A percentile compares a stretch with the other conserved stretches of the same genome.
phyloP scores from a whole-genome alignment of 306 rosid species.

The Quercus wislizeni region DNA sequence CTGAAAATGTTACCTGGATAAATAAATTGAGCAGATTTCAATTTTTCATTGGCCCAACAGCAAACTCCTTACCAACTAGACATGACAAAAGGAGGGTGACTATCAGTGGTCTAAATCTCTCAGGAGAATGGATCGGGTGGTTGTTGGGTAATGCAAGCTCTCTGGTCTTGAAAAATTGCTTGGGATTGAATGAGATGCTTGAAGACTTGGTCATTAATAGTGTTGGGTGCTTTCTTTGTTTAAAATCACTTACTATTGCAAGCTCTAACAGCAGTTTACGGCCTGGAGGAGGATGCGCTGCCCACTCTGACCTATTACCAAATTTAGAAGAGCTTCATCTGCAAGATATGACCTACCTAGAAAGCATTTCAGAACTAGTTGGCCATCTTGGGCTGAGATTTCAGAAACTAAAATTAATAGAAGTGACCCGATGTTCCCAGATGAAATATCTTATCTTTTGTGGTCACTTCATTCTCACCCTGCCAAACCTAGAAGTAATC shows the following conservation, averaged over 20 bases:
- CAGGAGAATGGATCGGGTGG: constrained; percentile 1
- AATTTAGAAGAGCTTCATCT: constrained; percentile 17
- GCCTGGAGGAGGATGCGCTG: constrained; percentile 17
- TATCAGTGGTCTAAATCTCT: constrained; percentile 11
- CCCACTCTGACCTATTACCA: constrained; percentile 13
- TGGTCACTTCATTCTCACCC: background rate
- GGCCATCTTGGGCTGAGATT: constrained; percentile 22
- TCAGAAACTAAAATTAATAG: constrained; percentile 8
- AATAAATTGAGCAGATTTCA: background rate
- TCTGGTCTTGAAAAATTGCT: constrained; percentile 4
- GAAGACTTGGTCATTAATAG: background rate
- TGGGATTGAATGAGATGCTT: constrained; percentile 13
- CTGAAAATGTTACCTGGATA: constrained; percentile 4
- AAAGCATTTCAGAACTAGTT: constrained; percentile 19
- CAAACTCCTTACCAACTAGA: too few relatives aligned
- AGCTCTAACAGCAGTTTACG: background rate
- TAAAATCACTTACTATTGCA: constrained; percentile 16
- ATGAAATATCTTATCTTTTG: constrained; percentile 5
- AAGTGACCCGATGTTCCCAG: constrained; percentile 6
- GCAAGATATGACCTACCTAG: background rate
- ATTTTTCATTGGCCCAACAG: background rate
- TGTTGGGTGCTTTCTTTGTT: background rate
- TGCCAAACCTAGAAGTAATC: constrained; percentile 13
- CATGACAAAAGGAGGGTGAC: constrained; percentile 12
- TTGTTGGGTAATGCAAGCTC: constrained; percentile 4